A percentile compares a stretch with the other conserved stretches of the same genome.
Evolutionary conservation across 257 asterid genomes (phyloP).

Genomic region (Anisodus tanguticus): DNA sequence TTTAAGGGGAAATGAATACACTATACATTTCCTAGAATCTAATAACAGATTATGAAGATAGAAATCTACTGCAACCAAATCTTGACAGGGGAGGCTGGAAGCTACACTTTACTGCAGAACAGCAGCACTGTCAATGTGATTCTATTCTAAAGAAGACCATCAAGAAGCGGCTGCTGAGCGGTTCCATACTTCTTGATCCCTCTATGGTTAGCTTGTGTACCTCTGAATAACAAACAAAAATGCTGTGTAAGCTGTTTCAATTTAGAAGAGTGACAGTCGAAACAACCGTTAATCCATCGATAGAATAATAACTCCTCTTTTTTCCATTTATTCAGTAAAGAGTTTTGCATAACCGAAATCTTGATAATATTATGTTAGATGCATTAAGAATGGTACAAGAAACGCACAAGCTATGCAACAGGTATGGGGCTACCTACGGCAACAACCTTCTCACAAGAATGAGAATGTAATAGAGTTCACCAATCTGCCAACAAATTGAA

Average conservation of each 20-base stretch:
- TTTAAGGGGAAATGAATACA: slow-evolving; percentile 39
- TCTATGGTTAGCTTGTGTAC: slow-evolving; percentile 51
- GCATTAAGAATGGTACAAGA: background rate
- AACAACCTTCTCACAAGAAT: slow-evolving; percentile 13
- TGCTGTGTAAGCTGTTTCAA: background rate
- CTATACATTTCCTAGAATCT: slow-evolving; percentile 44
- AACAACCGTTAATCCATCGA: background rate
- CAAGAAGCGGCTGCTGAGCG: slow-evolving; percentile 72
- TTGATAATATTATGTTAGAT: background rate
- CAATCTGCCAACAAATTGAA: background rate
- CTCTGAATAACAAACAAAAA: slow-evolving; percentile 47
- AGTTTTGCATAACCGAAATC: background rate
- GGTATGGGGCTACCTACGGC: background rate
- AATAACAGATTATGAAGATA: slow-evolving; percentile 11
- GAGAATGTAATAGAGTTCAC: background rate
- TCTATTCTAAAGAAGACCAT: slow-evolving; percentile 60
- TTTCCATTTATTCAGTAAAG: background rate
- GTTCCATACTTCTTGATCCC: slow-evolving; percentile 51
- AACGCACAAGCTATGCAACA: slow-evolving; percentile 17
- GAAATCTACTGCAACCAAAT: slow-evolving; percentile 23
- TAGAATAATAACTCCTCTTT: background rate
- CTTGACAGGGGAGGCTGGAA: slow-evolving; percentile 25
- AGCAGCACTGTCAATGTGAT: background rate
- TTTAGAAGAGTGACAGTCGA: background rate
- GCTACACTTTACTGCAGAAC: slow-evolving; percentile 18